phyloP scores from a whole-genome alignment of 129 eudicot genomes.

The Pseudognaphalium luteoalbum region DNA sequence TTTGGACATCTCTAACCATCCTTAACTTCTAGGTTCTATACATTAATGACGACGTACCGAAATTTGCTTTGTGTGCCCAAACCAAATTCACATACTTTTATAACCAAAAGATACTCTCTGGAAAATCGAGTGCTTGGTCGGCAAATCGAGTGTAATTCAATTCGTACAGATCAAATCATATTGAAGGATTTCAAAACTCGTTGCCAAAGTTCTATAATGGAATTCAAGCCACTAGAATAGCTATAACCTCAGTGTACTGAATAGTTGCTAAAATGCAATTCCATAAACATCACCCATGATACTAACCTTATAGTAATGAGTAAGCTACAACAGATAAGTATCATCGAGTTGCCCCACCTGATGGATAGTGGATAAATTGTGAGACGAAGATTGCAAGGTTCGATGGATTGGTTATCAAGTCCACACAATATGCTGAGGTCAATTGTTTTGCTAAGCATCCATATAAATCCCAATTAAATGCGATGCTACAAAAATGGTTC shows the following conservation, averaged over 20 bases:
- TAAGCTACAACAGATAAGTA: neutral
- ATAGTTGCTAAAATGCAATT: neutral
- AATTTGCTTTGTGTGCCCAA: too few species aligned
- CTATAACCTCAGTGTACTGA: neutral
- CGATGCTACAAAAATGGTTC: conserved; percentile 15
- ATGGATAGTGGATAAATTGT: neutral
- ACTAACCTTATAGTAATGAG: neutral
- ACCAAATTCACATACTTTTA: too few species aligned
- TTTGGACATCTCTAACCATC: too few species aligned
- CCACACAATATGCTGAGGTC: neutral
- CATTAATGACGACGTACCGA: too few species aligned
- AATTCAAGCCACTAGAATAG: neutral
- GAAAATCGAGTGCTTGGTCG: too few species aligned
- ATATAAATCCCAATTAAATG: neutral
- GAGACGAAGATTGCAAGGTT: neutral
- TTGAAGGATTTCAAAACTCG: too few species aligned
- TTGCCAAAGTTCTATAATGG: too few species aligned
- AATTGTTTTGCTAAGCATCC: neutral
- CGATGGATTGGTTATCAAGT: conserved; percentile 11
- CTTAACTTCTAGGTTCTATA: too few species aligned
- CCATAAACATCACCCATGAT: conserved; percentile 9
- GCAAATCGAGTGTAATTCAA: too few species aligned
- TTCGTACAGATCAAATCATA: neutral
- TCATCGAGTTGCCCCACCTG: too few species aligned
- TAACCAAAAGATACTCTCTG: too few species aligned